Conservation (phyloP, 352 stramenopile genomes). For the Globisporangium carolinianum region DNA sequence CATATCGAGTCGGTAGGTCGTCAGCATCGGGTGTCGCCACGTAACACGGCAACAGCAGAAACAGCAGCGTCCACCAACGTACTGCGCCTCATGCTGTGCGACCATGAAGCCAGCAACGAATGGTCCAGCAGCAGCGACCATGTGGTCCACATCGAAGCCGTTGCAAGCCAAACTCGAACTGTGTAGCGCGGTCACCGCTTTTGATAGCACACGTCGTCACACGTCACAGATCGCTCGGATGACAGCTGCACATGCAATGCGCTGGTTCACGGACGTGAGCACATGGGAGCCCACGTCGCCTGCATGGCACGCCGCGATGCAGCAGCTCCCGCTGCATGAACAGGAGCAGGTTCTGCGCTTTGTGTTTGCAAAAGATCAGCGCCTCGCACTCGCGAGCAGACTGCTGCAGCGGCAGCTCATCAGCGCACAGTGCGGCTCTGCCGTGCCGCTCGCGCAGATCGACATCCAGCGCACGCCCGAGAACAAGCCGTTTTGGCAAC, state of each 20-base stretch:
- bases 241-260: background rate
- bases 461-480: conserved; percentile 50
- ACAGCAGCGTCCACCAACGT: too few relatives aligned
- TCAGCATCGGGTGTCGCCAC: too few relatives aligned
- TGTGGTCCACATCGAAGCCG: too few relatives aligned
- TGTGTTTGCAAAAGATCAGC: conserved; percentile 61
- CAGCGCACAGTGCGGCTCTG: conserved; percentile 19
- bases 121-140: too few relatives aligned
- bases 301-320: conserved; percentile 29
- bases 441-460: conserved; percentile 24
- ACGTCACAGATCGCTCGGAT: too few relatives aligned
- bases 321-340: conserved; percentile 29
- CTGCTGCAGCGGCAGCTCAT: conserved; percentile 53
- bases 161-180: too few relatives aligned
- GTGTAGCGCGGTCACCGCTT: too few relatives aligned
- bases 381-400: conserved; percentile 56
- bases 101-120: too few relatives aligned
- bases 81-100: too few relatives aligned
- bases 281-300: conserved; percentile 26
- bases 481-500: conserved; percentile 60
- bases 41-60: too few relatives aligned
- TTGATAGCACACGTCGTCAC: too few relatives aligned
- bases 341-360: conserved; percentile 46
- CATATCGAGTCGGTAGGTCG: too few relatives aligned
- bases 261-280: conserved; percentile 36